Base-by-base conservation (phyloP, 176 grass and related monocot species). In the Thinopyrum elongatum region DNA sequence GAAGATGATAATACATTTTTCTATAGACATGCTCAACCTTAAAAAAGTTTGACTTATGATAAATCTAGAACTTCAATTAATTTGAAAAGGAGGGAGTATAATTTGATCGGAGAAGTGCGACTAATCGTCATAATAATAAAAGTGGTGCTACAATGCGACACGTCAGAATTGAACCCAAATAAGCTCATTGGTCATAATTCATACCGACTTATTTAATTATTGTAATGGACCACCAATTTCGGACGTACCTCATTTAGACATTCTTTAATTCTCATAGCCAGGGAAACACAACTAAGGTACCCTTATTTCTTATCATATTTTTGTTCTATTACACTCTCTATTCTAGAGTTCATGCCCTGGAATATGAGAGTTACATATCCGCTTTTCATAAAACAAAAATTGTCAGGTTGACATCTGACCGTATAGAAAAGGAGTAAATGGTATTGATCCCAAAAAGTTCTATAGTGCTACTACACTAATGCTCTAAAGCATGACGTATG, bases 221-320 rank as follows among this genome's bases (percentile, higher is more conserved):
- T 31, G 30, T 31, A 31, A 31, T 31, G 30, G 30, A 31, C 30
- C 30, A 31, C 30, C 30, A 31, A 31, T 31, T 31, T 31, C 30
- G 30, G 30, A 84, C 86, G 57, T 82, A 84, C 68, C 83, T 87
- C 77, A 82, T 68, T 44, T 86, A 86, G 66, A 65, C 31, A 81
- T 85, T 93, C 33, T 87, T 74, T 61, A 91, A 57, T 28, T 59
- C 89, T 49, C 67, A 36, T 3, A 74, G 85, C 67, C 74, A 84
- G 73, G 53, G 35, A 77, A 67, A 87, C 89, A 87, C 33, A 84
- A 22, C 44, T 80, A 74, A 42, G 62, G 79, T 11, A 55, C 38
- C 66, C 42, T 46, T 57, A 74, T 58, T 80, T 85, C 26, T 33
- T 79, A 65, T 30, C 31, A 26, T 44, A 72, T 14, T 25, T 38